Evolutionary conservation across 176 grass and related monocot species (phyloP), one percentile per base, ranked within the genome.

Genomic region (Carex kokanica): DNA sequence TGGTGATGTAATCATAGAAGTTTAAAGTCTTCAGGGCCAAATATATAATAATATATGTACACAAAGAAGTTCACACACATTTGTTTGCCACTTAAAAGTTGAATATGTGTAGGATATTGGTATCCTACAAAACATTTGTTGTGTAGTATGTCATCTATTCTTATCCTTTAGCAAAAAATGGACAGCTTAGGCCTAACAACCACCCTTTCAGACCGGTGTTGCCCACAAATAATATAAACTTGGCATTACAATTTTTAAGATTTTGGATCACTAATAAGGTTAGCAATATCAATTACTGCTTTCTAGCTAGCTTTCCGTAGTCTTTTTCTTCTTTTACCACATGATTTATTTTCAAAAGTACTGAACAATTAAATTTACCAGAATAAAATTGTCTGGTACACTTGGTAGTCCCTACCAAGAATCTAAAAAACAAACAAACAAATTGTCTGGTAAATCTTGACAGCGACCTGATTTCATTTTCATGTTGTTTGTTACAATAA

Each of bases 121-220:
- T 36, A 52, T 23, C 51, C 20, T 27, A 51, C 70, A 74, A 43
- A 74, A 52, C 20, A 74, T 52, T 52, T 52, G 70, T 74, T 74
- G 15, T 52, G 43, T 21, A 74, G 18, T 52, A 51, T 72, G 29
- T 74, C 70, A 74, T 52, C 20, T 12, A 51, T 74, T 74, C n/a
- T 74, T 74, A n/a, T n/a, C n/a, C n/a, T n/a, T n/a, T n/a, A n/a
- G n/a, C 64, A 6, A 68, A 68, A 34, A 68, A 38, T 68, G 14
- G 64, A 68, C 32, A 36, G 64, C 31, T 67, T 34, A 16, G 21
- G 21, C 70, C 45, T 52, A 74, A 74, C 43, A 25, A 10, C 20
- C 41, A n/a, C 40, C 18, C 20, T 24, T 47, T 51, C n/a, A 53
- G 70, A 74, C 70, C 12, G 18, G 9, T 14, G 20, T 15, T 74